These are phyloP conservation scores for Metschnikowia peoriensis DNA, from an alignment of 805 yeast species.

Conservation along the genomic window DNA sequence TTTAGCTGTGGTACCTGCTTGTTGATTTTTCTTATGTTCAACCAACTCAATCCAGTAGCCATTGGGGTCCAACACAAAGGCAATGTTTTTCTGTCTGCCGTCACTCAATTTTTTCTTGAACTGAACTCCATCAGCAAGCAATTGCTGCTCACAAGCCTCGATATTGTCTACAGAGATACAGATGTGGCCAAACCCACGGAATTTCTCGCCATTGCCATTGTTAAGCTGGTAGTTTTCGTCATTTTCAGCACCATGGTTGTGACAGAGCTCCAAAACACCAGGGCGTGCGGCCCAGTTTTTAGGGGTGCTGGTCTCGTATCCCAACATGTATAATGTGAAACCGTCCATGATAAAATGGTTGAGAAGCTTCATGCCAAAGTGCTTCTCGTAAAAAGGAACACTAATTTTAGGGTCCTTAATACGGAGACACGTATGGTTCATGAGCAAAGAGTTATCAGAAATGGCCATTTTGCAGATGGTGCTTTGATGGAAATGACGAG, in stretches of 20 bases:
- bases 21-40: constrained; percentile 48
- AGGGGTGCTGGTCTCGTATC: constrained; percentile 46
- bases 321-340: constrained; percentile 69
- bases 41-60: constrained; percentile 96
- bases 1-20: constrained; percentile 37
- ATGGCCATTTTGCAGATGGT: constrained; percentile 24
- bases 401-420: constrained; percentile 78
- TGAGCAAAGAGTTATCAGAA: constrained; percentile 36
- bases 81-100: constrained; percentile 91
- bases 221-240: constrained; percentile 56
- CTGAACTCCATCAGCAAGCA: constrained; percentile 60
- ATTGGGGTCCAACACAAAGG: constrained; percentile 93
- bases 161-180: constrained; percentile 86
- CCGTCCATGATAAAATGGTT: constrained; percentile 49
- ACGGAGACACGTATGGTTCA: constrained; percentile 76
- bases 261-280: constrained; percentile 84
- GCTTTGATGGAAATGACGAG: constrained; percentile 4
- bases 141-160: constrained; percentile 52
- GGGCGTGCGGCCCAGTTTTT: constrained; percentile 45
- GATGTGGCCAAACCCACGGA: constrained; percentile 92
- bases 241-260: constrained; percentile 69
- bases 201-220: constrained; percentile 83
- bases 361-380: constrained; percentile 71
- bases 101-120: constrained; percentile 84
- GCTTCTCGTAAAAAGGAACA: constrained; percentile 66